Base-by-base conservation (phyloP, 2,329 filamentous ascomycete species). In the Epichloe sibirici region DNA sequence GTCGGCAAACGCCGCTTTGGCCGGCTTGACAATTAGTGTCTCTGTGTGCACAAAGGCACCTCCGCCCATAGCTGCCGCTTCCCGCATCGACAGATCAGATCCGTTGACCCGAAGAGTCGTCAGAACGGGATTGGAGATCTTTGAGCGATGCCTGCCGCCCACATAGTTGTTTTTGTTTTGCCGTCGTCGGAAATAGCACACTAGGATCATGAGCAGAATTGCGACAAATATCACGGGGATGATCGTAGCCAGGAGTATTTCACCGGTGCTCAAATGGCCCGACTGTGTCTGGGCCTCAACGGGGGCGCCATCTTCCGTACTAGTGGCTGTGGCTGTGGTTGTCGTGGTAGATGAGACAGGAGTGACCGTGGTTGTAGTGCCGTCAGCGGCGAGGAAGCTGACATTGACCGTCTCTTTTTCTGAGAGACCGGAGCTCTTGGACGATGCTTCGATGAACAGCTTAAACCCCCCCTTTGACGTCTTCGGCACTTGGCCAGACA, bases 171-270 rank as follows among this genome's bases (percentile, higher is more conserved):
- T 60, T 23, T 57, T 62, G 11, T 58, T 58, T 23, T 60, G 62
- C 2, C 63, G 62, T 11, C 65, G 66, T 25, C 69, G 60, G 42
- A 68, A 52, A 51, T 66, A 65, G 53, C 64, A 71, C 23, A 66
- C 55, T 5, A 69, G 55, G 3, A 69, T 54, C 57, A 67, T 58
- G 17, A 68, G 56, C 8, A 68, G 54, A 4, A 70, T 55, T 0
- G 66, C 56, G 11, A 71, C 52, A 21, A 66, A 59, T 1, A 74
- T 56, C 13, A 75, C 57, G 2, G 74, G 73, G 3, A 77, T 62
- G 3, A 76, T 65, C 3, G 72, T 69, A 1, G 71, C 74, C 13
- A 75, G 58, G 5, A 76, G 61, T 23, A 75, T 66, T 3, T 66
- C 62, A 23, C 60, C 60, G 3, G 62, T 70, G 23, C 57, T 63